Base-by-base conservation (phyloP, 306 rosid genomes). In the Lupinus albus region DNA sequence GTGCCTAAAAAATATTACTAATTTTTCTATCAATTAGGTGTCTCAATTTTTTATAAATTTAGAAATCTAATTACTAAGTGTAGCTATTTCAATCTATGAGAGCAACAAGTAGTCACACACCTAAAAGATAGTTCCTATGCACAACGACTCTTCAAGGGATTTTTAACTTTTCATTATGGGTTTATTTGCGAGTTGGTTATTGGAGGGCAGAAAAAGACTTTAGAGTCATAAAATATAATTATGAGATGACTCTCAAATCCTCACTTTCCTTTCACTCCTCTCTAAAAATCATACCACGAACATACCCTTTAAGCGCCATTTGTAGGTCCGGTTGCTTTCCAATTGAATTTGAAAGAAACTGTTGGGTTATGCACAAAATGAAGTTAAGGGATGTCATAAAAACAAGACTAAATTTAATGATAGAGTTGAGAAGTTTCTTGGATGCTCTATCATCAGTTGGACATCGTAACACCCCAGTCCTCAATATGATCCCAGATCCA, bases 361-460 rank as follows among this genome's bases (percentile, higher is more conserved):
- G 17, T 32, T 33, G 66, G 35, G 59, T 73, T 64, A 3, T 17
- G 9, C 10, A 8, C 52, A 68, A 53, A 66, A 48, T 21, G 11
- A 57, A 45, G 30, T 10, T 42, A 11, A 56, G 17, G 48, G 10
- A 45, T 18, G 46, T 14, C 13, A 44, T 45, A 25, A 32, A 46
- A 49, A 11, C 18, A 14, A 15, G 61, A 28, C 32, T 44, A 1
- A 28, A 57, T 45, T 59, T 36, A 57, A 41, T 51, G 16, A 52
- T 12, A 30, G 14, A 11, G 11, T 30, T 33, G 58, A 25, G 57
- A 70, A 62, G 9, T 44, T 68, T 15, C 17, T 61, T 69, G 58
- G 51, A 41, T 59, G 73, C 32, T 54, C 57, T 60, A 16, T 51
- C 71, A 51, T 52, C 18, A 33, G 76, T 56, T 25, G 65, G 8